Conservation (phyloP, 345 rosid species). For the Physaria fendleri region DNA sequence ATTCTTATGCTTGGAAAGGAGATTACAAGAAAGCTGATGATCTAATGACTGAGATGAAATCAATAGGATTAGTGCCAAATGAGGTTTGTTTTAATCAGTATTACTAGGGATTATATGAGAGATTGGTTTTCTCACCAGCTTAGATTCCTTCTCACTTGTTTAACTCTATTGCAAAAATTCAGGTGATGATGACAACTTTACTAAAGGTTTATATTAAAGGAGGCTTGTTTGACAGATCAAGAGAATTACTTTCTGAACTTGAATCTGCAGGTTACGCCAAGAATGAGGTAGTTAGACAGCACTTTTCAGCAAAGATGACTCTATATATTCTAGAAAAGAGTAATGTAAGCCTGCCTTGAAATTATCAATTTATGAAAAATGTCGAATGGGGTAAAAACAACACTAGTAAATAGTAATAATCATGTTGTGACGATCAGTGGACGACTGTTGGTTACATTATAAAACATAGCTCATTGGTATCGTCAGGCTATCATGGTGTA, state of each 20-base stretch:
- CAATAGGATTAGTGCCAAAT: constrained; percentile 73
- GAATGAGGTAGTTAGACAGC: constrained; percentile 52
- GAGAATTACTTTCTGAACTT: constrained; percentile 56
- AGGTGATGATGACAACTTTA: constrained; percentile 86
- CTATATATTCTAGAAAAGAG: background rate
- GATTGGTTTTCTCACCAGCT: background rate
- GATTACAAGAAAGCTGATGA: constrained; percentile 73
- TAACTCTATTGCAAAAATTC: constrained; percentile 26
- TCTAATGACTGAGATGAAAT: constrained; percentile 67
- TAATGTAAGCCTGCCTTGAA: background rate
- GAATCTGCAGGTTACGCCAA: constrained; percentile 65
- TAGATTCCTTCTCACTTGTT: background rate
- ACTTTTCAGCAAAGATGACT: background rate
- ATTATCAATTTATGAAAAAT: background rate
- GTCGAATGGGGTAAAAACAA: background rate
- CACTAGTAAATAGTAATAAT: background rate
- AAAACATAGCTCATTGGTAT: background rate
- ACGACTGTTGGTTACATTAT: background rate
- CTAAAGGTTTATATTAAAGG: constrained; percentile 85
- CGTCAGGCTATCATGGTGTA: background rate
- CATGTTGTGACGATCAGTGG: background rate
- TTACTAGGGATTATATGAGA: background rate
- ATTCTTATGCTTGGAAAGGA: constrained; percentile 74
- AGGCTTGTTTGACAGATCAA: constrained; percentile 78
- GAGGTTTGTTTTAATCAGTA: constrained; percentile 50